Evolutionary conservation across 164 flowering plant genomes (phyloP), one percentile per base, ranked within the genome.

Genomic region (Sedum album): DNA sequence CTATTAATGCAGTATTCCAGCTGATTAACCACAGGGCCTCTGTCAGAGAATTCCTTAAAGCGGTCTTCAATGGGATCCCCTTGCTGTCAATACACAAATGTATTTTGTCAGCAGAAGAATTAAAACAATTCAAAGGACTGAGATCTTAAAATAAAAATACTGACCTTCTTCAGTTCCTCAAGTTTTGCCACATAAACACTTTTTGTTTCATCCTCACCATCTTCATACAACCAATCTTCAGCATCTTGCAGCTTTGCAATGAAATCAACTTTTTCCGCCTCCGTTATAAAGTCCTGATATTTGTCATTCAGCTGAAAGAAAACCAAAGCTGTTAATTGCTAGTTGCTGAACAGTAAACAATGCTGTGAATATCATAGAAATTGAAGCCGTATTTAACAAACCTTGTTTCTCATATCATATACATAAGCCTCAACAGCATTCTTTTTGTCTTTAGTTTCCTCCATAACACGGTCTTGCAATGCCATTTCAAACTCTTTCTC

Each of bases 401-500:
- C 97, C 93, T 91, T 93, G 74, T 93, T 91, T 69, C 98, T 77
- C 98, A 89, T 93, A 67, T 93, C 97, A 80, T 93, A 91, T 26
- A 93, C 97, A 83, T 91, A 93, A 8, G 98, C 85, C 77, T 93
- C 98, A 65, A 91, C 97, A 66, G 96, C 97, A 81, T 93, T 93
- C 79, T 93, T 93, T 77, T 70, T 85, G 77, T 91, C 98, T 70
- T 93, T 93, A 0, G 98, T 93, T 69, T 93, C 96, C 75, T 93
- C 98, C 98, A 93, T 91, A 25, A 93, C 88, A 20, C 97, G 85
- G 65, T 91, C 98, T 77, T 93, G 98, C 75, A 93, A 72, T 36
- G 97, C 97, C 98, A 93, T 89, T 75, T 93, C 98, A 80, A 90
- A 93, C 71, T 93, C 98, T 77, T 93, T 93, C 71, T 93, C 98